phyloP scores from a whole-genome alignment of 305 asterid species.

The Solanum aculeatissimum region DNA sequence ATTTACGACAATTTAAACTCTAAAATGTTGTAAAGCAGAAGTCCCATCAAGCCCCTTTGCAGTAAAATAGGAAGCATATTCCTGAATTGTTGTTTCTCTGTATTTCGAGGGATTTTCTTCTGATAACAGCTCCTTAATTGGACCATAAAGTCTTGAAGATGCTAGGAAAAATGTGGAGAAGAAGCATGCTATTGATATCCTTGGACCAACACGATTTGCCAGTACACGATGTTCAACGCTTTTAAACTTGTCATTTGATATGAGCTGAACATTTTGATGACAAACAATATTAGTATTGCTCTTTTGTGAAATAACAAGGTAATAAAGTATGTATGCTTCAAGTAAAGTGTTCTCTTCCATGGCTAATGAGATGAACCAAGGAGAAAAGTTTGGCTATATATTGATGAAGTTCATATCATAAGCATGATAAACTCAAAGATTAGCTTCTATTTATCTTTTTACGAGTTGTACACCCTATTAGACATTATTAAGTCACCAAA shows the following conservation, averaged over 20 bases:
- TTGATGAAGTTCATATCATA: neutral
- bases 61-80: conserved; percentile 2
- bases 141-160: conserved; percentile 8
- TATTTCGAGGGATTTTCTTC: conserved; percentile 15
- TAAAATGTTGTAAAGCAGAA: conserved; percentile 15
- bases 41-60: conserved; percentile 19
- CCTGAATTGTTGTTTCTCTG: conserved; percentile 18
- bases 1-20: neutral
- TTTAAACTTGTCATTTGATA: conserved; percentile 30
- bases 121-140: conserved; percentile 18
- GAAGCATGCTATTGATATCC: conserved; percentile 57
- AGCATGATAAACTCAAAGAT: neutral
- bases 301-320: neutral
- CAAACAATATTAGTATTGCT: neutral
- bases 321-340: neutral
- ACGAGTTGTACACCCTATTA: too few species aligned
- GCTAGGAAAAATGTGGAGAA: conserved; percentile 31
- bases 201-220: conserved; percentile 33
- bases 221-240: conserved; percentile 51
- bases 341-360: neutral
- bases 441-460: neutral
- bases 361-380: neutral
- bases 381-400: neutral
- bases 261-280: conserved; percentile 9
- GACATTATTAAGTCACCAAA: too few species aligned